phyloP scores from a whole-genome alignment of 177 flowering plant genomes.

The Tripterygium wilfordii region DNA sequence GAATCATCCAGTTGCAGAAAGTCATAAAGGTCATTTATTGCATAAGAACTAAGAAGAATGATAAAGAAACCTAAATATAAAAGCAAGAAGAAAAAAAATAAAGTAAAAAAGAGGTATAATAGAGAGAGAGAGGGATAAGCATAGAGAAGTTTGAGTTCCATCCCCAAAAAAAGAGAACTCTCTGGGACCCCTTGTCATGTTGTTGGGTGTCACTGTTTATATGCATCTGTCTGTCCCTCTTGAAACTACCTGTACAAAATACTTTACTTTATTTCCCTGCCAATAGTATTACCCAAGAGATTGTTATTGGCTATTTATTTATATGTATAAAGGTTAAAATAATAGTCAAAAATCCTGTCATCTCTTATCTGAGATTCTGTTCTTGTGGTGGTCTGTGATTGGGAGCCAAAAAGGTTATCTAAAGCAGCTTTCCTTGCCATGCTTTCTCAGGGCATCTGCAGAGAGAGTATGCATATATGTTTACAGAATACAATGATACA shows the following conservation, averaged over 20 bases:
- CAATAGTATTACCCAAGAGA: constrained; percentile 19
- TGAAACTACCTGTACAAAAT: no score
- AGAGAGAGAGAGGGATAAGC: constrained; percentile 34
- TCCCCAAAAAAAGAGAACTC: constrained; percentile 17
- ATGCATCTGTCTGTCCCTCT: constrained; percentile 28
- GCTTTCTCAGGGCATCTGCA: constrained; percentile 42
- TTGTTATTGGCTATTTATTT: constrained; percentile 19
- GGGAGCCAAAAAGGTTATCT: constrained; percentile 35
- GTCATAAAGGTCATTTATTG: constrained; percentile 19
- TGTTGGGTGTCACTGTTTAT: constrained; percentile 43
- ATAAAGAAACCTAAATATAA: constrained; percentile 1
- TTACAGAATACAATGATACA: no score
- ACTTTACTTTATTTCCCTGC: constrained; percentile 9
- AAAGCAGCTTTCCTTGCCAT: constrained; percentile 28
- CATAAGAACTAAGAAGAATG: constrained; percentile 15
- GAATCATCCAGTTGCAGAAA: constrained; percentile 11
- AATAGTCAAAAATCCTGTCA: constrained; percentile 43
- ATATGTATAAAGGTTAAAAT: constrained; percentile 1
- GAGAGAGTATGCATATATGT: constrained; percentile 10
- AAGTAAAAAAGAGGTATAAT: constrained; percentile 1
- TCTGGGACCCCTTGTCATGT: constrained; percentile 43
- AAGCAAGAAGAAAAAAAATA: constrained; percentile 1
- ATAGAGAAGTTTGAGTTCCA: constrained; percentile 33
- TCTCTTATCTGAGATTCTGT: constrained; percentile 58
- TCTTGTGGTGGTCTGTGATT: constrained; percentile 54